phyloP scores from a whole-genome alignment of 2,329 filamentous ascomycete species.

The Alternaria postmessia region DNA sequence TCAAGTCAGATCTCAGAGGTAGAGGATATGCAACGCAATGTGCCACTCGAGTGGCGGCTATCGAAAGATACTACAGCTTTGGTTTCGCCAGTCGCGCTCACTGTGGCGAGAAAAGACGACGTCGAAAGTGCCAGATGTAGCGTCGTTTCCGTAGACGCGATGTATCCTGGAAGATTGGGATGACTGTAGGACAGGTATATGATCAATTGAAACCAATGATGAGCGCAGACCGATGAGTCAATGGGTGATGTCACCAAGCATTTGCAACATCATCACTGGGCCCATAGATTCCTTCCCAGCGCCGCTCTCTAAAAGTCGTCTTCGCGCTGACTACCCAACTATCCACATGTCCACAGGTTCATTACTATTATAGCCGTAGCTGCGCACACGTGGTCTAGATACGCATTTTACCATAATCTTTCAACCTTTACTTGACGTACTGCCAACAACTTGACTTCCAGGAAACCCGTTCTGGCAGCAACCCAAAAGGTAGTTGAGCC shows the following conservation, averaged over 20 bases:
- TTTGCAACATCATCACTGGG: fast-evolving
- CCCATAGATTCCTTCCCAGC: too few relatives aligned
- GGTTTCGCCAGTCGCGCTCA: not conserved
- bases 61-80: not conserved
- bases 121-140: not conserved
- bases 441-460: too few relatives aligned
- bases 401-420: too few relatives aligned
- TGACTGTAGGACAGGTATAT: not conserved
- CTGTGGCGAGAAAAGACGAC: not conserved
- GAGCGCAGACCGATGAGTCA: not conserved
- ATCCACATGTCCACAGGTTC: too few relatives aligned
- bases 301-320: fast-evolving
- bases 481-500: fast-evolving
- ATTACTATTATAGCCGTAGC: fast-evolving
- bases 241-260: not conserved
- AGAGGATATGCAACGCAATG: constrained; percentile 12
- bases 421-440: fast-evolving
- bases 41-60: constrained; percentile 17
- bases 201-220: not conserved
- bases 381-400: too few relatives aligned
- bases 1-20: constrained; percentile 6
- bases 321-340: too few relatives aligned
- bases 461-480: too few relatives aligned
- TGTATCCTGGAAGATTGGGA: constrained; percentile 5
- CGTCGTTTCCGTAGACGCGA: not conserved